Evolutionary conservation across 345 rosid genomes (phyloP), one percentile per base, ranked within the genome.

Genomic region (Erysimum cheiranthoides): DNA sequence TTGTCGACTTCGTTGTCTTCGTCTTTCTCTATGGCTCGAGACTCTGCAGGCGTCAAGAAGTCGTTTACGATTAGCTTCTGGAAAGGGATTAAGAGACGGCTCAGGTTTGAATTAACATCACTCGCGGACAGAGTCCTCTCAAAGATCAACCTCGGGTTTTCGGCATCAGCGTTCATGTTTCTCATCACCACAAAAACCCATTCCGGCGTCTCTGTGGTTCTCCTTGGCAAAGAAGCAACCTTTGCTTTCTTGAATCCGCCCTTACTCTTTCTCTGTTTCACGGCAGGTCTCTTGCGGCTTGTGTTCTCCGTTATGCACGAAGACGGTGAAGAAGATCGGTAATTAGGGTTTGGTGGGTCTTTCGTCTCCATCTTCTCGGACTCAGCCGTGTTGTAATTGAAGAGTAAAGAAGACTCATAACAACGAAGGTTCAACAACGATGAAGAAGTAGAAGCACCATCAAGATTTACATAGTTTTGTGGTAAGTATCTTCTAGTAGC

Each of bases 11-110:
- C 25, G 25, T 21, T 21, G 25, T 21, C 25, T 21, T 21, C 25
- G 30, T 14, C 13, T 0, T 57, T n/a, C 0, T n/a, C 0, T 5
- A 57, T 32, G 0, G 39, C 39, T 57, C 0, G 0, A n/a, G 7
- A 34, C 12, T 64, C 68, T 1, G 2, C 70, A 46, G 0, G 5
- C 3, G 42, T 65, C 42, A 65, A 47, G 43, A 65, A 65, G 11
- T 47, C 31, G 9, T 65, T 9, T 13, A 5, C 3, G 27, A 43
- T 31, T 8, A 65, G 6, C 40, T 8, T 2, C 4, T 5, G 31
- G 21, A 28, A 45, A 8, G 57, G 70, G 16, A 65, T 65, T 18
- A 17, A 65, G 57, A 65, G 70, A 46, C 70, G 42, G 5, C 53
- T 28, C 21, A 5, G 35, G 18, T 25, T 2, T 43, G 5, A 8